These are phyloP conservation scores for Aegilops tauschii DNA, from an alignment of 176 grass and related monocot genomes.

Conservation along the genomic window DNA sequence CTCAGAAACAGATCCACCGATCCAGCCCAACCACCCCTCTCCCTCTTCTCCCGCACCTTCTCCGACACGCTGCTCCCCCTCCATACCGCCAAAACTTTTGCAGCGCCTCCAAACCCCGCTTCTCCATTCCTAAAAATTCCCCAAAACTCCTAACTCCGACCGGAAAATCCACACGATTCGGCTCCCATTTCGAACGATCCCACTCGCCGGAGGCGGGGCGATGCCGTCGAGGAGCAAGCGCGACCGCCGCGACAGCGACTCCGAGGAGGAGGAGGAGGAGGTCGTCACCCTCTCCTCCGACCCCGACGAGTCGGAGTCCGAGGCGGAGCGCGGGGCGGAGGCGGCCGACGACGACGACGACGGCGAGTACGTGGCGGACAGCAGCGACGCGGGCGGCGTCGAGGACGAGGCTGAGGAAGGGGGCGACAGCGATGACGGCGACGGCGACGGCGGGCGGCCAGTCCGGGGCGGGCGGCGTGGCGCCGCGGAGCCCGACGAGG, in stretches of 20 bases:
- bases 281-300: constrained; percentile 42
- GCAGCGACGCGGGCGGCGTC: constrained; percentile 25
- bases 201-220: background rate
- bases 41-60: background rate
- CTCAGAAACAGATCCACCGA: background rate
- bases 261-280: constrained; percentile 43
- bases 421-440: constrained; percentile 18
- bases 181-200: constrained; percentile 19
- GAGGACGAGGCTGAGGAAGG: constrained; percentile 38
- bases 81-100: constrained; percentile 47
- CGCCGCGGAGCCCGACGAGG: constrained; percentile 29
- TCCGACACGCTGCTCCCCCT: background rate
- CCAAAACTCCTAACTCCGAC: background rate
- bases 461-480: constrained; percentile 13
- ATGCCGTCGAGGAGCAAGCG: constrained; percentile 45
- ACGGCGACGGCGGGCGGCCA: background rate
- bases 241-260: background rate
- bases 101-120: constrained; percentile 15
- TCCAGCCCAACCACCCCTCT: background rate
- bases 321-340: constrained; percentile 22
- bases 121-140: constrained; percentile 22
- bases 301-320: constrained; percentile 34
- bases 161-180: constrained; percentile 1
- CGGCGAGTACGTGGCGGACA: constrained; percentile 46
- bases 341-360: constrained; percentile 40